These are phyloP conservation scores for Eremochloa ophiuroides DNA, from an alignment of 176 grass and related monocot genomes.

Conservation along the genomic window DNA sequence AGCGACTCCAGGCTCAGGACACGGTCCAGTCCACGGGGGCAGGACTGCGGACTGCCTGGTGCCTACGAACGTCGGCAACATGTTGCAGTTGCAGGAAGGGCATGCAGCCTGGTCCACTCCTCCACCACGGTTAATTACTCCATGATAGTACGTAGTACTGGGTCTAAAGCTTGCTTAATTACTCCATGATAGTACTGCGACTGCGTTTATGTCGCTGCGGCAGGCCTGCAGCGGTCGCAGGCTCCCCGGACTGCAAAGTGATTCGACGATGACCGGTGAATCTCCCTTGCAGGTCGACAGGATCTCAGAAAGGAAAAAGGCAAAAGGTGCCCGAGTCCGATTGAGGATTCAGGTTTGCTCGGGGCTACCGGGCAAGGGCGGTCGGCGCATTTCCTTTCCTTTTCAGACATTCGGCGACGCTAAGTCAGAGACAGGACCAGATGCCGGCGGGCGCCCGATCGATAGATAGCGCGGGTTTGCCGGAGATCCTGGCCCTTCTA, in stretches of 20 bases:
- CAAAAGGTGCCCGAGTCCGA: neutral
- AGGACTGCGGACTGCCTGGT: neutral
- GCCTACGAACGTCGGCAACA: neutral
- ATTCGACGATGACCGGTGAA: neutral
- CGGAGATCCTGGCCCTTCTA: neutral
- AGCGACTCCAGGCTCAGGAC: neutral
- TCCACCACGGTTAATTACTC: slow-evolving; percentile 4
- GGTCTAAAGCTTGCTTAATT: slow-evolving; percentile 4
- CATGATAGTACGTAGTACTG: too few relatives aligned
- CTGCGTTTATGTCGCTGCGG: slow-evolving; percentile 11
- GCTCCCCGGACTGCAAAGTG: neutral
- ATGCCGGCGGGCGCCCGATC: neutral
- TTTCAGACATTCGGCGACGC: neutral
- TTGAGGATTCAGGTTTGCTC: neutral
- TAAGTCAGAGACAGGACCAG: neutral
- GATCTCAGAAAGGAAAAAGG: slow-evolving; percentile 3
- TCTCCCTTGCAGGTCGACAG: neutral
- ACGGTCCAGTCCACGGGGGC: neutral
- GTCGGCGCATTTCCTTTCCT: neutral
- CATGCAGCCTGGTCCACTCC: neutral
- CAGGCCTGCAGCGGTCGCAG: neutral
- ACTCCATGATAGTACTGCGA: neutral
- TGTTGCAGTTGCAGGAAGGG: slow-evolving; percentile 8
- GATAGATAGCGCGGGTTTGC: neutral
- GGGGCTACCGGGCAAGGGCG: too few relatives aligned